phyloP scores from a whole-genome alignment of 2,329 filamentous ascomycete species.

The Hymenoscyphus scutula region DNA sequence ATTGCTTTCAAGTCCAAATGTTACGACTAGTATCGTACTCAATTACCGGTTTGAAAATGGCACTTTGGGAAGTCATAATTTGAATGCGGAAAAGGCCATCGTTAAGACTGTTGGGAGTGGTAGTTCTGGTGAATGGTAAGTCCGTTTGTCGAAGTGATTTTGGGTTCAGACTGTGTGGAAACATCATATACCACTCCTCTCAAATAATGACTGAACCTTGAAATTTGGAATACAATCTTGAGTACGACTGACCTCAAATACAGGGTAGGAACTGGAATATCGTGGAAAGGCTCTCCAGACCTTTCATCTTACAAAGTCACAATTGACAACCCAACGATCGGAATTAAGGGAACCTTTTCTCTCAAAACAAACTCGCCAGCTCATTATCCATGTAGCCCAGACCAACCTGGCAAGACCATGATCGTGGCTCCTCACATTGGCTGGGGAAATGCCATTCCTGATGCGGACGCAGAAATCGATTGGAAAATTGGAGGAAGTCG shows the following conservation, averaged over 20 bases:
- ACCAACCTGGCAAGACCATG: constrained; percentile 23
- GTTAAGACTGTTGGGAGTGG: constrained; percentile 20
- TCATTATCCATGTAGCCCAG: constrained; percentile 33
- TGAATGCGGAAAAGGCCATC: constrained; percentile 16
- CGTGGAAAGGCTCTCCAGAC: constrained; percentile 19
- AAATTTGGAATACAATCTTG: not conserved
- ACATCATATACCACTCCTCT: too few relatives aligned
- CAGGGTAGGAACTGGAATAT: constrained; percentile 15
- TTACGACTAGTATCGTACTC: constrained; percentile 15
- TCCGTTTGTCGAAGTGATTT: not conserved
- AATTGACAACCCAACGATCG: constrained; percentile 19
- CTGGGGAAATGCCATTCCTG: constrained; percentile 41
- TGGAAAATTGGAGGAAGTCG: constrained; percentile 29
- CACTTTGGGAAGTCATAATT: constrained; percentile 4
- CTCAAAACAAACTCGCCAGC: constrained; percentile 21
- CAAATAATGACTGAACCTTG: not conserved
- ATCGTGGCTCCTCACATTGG: constrained; percentile 38
- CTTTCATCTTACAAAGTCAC: constrained; percentile 14
- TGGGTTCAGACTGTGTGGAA: too few relatives aligned
- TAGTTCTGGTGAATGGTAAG: constrained; percentile 13
- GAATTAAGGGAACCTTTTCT: constrained; percentile 18
- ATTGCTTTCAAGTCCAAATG: constrained; percentile 22
- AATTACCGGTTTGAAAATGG: constrained; percentile 20
- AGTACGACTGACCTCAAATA: not conserved
- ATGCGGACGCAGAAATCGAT: constrained; percentile 35